Evolutionary conservation across 768 basidiomycete species (phyloP).

Genomic region (Arthromyces matolae): DNA sequence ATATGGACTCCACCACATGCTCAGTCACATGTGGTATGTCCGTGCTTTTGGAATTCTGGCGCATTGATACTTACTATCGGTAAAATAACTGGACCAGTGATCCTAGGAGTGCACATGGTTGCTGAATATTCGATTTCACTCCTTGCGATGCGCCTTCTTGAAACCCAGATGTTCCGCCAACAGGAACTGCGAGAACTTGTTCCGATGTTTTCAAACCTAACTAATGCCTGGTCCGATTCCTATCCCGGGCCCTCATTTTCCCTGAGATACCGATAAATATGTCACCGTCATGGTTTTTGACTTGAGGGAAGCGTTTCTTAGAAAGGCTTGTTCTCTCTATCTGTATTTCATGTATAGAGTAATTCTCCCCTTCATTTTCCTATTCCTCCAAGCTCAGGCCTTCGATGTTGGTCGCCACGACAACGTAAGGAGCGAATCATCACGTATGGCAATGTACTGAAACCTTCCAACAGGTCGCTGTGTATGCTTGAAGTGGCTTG

Average conservation of each 20-base stretch:
- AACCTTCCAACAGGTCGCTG: conserved; percentile 41
- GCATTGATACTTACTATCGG: conserved; percentile 13
- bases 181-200: too few relatives aligned
- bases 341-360: conserved; percentile 12
- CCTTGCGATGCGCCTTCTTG: too few relatives aligned
- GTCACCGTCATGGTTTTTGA: too few relatives aligned
- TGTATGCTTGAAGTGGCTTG: conserved; percentile 34
- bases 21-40: conserved; percentile 14
- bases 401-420: conserved; percentile 60
- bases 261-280: conserved; percentile 4
- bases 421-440: conserved; percentile 44
- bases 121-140: too few relatives aligned
- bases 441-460: conserved; percentile 1
- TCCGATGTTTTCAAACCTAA: too few relatives aligned
- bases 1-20: conserved; percentile 10
- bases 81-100: background rate
- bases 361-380: conserved; percentile 5
- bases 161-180: too few relatives aligned
- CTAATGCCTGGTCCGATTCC: too few relatives aligned
- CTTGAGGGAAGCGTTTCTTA: too few relatives aligned
- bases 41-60: background rate
- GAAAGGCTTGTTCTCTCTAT: background rate
- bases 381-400: conserved; percentile 24
- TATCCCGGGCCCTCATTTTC: background rate
- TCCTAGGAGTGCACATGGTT: too few relatives aligned